Evolutionary conservation across 257 asterid species (phyloP).

Genomic region (Paulownia fortunei): DNA sequence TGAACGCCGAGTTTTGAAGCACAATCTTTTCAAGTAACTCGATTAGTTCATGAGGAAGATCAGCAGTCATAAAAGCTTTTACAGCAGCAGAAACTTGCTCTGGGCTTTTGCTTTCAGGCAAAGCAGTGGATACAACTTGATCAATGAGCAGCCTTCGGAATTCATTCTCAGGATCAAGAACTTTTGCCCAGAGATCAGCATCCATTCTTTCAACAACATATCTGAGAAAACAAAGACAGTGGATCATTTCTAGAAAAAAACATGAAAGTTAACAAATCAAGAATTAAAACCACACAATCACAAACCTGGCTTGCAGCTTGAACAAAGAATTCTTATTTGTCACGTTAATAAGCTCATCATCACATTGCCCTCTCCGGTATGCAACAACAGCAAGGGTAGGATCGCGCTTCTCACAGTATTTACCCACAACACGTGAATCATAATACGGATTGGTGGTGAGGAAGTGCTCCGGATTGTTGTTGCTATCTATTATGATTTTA

Average conservation of each 20-base stretch:
- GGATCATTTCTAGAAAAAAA: constrained; percentile 14
- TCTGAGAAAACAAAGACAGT: constrained; percentile 47
- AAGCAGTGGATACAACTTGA: constrained; percentile 99
- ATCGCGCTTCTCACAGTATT: constrained; percentile 96
- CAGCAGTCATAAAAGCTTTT: constrained; percentile 99
- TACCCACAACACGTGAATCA: constrained; percentile 95
- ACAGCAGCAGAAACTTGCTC: constrained; percentile 99
- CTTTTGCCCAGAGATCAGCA: constrained; percentile 88
- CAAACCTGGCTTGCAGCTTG: constrained; percentile 94
- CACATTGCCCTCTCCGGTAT: constrained; percentile 94
- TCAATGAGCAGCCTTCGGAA: constrained; percentile 96
- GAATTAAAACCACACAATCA: constrained; percentile 21
- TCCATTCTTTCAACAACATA: constrained; percentile 98
- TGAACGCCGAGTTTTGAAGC: constrained; percentile 96
- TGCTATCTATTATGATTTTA: constrained; percentile 93
- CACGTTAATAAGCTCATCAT: constrained; percentile 88
- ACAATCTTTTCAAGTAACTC: constrained; percentile 99
- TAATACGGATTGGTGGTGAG: constrained; percentile 93
- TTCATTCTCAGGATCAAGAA: constrained; percentile 96
- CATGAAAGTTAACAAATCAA: constrained; percentile 8
- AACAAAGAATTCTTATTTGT: constrained; percentile 91
- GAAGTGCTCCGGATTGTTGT: constrained; percentile 98
- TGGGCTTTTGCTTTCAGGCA: constrained; percentile 99
- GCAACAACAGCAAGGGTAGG: constrained; percentile 99
- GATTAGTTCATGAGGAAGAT: constrained; percentile 96